A percentile compares a stretch with the other conserved stretches of the same genome.
phyloP scores from a whole-genome alignment of 2,329 filamentous ascomycete species.

The Neofusicoccum kwambonambiense region DNA sequence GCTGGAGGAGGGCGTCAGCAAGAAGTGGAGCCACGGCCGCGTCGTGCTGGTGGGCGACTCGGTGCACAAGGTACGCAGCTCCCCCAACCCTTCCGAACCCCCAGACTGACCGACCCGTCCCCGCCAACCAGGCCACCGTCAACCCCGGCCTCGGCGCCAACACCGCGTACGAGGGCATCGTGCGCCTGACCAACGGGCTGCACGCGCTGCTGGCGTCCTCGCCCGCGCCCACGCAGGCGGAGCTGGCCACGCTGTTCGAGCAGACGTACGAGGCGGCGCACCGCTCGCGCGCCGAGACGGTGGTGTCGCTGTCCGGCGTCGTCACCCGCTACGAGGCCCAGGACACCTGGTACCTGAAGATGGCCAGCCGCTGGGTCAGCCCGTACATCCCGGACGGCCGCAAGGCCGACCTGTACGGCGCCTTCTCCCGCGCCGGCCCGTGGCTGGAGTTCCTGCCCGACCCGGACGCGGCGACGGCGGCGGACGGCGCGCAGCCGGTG shows the following conservation, averaged over 20 bases:
- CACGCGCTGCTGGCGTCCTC: background rate
- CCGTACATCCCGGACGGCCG: conserved; percentile 3
- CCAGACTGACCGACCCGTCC: no score
- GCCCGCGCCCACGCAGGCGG: background rate
- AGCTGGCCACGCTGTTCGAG: background rate
- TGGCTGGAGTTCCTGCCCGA: background rate
- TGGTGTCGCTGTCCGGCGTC: background rate
- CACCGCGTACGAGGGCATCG: conserved; percentile 5
- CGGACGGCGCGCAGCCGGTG: background rate
- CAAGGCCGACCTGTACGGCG: conserved; percentile 2
- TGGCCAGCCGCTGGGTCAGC: conserved; percentile 1
- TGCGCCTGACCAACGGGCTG: background rate
- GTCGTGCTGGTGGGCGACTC: conserved; percentile 1
- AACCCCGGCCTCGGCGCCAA: conserved; percentile 12
- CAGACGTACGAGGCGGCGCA: background rate
- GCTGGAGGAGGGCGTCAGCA: background rate
- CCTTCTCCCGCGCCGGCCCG: background rate
- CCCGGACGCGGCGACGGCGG: background rate
- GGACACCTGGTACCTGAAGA: conserved; percentile 3
- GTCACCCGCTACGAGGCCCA: conserved; percentile 9
- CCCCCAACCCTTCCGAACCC: no score
- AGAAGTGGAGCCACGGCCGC: conserved; percentile 3
- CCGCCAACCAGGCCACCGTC: background rate
- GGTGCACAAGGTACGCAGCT: conserved; percentile 19
- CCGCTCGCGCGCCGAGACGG: background rate